Base-by-base conservation (phyloP, 2,329 filamentous ascomycete species). In the Aspergillus ruber region DNA sequence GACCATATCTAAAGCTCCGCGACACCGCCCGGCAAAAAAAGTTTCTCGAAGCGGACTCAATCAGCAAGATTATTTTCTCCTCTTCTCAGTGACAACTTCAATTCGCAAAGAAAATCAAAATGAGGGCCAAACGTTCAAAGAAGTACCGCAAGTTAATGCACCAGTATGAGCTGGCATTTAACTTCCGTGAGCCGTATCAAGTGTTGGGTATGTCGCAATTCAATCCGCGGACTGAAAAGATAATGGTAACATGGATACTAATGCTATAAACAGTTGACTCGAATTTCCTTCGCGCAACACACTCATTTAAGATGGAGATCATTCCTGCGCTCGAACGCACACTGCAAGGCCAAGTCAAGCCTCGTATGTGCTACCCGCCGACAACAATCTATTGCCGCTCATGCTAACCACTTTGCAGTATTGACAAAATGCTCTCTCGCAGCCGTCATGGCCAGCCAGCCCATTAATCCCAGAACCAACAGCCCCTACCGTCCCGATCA, bases 171-270 rank as follows among this genome's bases (percentile, higher is more conserved):
- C 79, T 91, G 67, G 84, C 83, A 51, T 96, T 95, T 66, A 85
- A 86, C 51, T 96, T 96, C 69, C 88, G 90, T 58, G 87, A 93
- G 71, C 90, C 93, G 9, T 97, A 96, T 72, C 93, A 97, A 73
- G 85, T 95, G 44, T 75, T 95, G 39, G 76, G 82, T 85, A 73
- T 49, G 74, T 36, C 18, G 36, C 17, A 18, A 18, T 39, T 18
- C 2, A 36, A n/a, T n/a, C 17, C n/a, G 17, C 33, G 33, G 33
- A 18, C 25, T 29, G 12, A 9, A 29, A 29, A 23, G 12, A 9
- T 12, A 29, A 23, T 29, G 17, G 6, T 9, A 15, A 7, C 25
- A 23, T 13, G 29, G 6, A 52, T 58, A 40, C 61, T 50, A 47
- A 53, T 45, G n/a, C 33, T 40, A 18, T 47, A 33, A 48, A 56